Evolutionary conservation across 1,139 yeast species (phyloP).

Genomic region (Hansenula lynferdii): DNA sequence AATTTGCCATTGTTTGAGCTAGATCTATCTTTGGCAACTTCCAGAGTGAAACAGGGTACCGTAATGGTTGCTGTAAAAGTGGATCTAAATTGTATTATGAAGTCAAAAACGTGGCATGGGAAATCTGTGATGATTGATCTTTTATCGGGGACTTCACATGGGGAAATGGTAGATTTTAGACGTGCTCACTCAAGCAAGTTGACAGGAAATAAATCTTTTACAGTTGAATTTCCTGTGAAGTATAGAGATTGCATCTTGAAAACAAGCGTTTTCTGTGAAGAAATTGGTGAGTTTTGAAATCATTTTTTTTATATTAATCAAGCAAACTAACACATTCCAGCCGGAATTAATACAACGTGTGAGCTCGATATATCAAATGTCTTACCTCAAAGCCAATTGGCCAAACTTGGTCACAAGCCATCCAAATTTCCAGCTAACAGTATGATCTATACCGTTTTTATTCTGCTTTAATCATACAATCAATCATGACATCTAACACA

Average conservation of each 20-base stretch:
- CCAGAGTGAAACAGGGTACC: slow-evolving; percentile 9
- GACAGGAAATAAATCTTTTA: slow-evolving; percentile 24
- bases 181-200: slow-evolving; percentile 30
- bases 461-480: not conserved
- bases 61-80: slow-evolving; percentile 22
- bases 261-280: slow-evolving; percentile 31
- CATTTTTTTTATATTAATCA: no score
- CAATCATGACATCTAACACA: no score
- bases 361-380: not conserved
- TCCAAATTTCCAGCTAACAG: no score
- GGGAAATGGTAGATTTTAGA: slow-evolving; percentile 35
- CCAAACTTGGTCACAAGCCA: not conserved
- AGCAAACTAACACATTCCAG: no score
- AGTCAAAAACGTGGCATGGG: slow-evolving; percentile 29
- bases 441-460: not conserved
- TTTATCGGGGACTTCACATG: slow-evolving; percentile 24
- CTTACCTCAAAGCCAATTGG: not conserved
- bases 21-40: slow-evolving; percentile 10
- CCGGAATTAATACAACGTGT: slow-evolving; percentile 5
- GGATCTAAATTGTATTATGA: slow-evolving; percentile 17
- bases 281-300: slow-evolving; percentile 24
- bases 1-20: slow-evolving; percentile 28
- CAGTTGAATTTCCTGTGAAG: slow-evolving; percentile 19
- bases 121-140: slow-evolving; percentile 25
- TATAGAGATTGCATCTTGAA: slow-evolving; percentile 20